Percentiles rank a stretch among this genome's conserved stretches.
Conservation (phyloP, 2,329 filamentous ascomycete genomes). For the Trichoderma pleuroti region DNA sequence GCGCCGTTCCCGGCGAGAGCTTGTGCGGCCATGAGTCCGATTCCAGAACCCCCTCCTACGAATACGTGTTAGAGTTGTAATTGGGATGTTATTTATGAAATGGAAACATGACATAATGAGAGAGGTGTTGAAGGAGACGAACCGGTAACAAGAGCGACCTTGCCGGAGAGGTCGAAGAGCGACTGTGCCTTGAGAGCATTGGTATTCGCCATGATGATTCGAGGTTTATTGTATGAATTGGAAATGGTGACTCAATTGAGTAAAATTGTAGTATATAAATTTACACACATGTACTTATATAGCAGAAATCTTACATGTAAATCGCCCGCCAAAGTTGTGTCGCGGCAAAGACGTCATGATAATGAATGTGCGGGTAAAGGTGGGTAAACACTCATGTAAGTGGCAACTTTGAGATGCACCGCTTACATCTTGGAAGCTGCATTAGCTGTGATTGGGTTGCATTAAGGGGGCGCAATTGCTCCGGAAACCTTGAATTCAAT, state of each 20-base stretch:
- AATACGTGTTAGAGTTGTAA: background rate
- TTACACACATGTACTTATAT: background rate
- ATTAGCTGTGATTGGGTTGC: background rate
- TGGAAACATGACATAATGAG: background rate
- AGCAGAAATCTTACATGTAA: background rate
- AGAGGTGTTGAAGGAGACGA: conserved; percentile 1
- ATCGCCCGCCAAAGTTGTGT: background rate
- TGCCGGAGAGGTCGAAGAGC: conserved; percentile 42
- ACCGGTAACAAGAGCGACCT: conserved; percentile 46
- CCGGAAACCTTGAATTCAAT: background rate
- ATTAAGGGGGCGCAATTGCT: background rate
- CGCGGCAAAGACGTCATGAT: background rate
- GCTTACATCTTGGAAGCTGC: background rate
- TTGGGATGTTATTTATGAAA: background rate
- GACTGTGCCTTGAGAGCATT: conserved; percentile 29
- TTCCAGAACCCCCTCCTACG: conserved; percentile 55
- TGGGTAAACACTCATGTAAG: background rate
- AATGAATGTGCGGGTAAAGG: background rate
- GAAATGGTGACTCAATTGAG: background rate
- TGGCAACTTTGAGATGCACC: background rate
- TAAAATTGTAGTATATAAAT: background rate
- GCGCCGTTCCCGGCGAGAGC: conserved; percentile 64
- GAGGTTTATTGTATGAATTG: background rate
- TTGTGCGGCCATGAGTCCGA: conserved; percentile 66
- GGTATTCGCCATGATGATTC: background rate